Percentiles rank a stretch among this genome's conserved stretches.
These are phyloP conservation scores for Talaromyces sp. DNA, from an alignment of 2,329 filamentous ascomycete species.

Conservation along the genomic window DNA sequence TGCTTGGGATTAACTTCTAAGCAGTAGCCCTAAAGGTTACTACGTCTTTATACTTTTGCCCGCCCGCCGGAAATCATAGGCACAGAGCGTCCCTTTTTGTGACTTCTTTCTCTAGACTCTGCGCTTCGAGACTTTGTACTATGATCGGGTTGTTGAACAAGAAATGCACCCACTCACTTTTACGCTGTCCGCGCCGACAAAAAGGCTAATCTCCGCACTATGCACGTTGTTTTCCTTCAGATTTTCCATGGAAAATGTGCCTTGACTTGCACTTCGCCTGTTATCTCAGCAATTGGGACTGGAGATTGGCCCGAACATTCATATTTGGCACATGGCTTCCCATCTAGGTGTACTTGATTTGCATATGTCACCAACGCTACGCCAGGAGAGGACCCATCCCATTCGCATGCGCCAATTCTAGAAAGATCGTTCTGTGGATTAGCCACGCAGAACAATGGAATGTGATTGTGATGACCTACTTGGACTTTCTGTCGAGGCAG, in stretches of 20 bases:
- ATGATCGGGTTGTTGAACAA: background rate
- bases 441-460: background rate
- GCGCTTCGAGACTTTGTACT: background rate
- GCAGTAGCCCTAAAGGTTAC: slow-evolving; percentile 14
- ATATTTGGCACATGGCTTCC: slow-evolving; percentile 14
- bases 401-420: slow-evolving; percentile 15
- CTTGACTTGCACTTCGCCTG: slow-evolving; percentile 2
- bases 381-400: slow-evolving; percentile 1
- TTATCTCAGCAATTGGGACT: background rate
- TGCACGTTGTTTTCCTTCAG: background rate
- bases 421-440: slow-evolving; percentile 2
- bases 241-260: slow-evolving; percentile 7
- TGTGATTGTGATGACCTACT: slow-evolving; percentile 4
- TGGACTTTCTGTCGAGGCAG: slow-evolving; percentile 12
- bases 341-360: slow-evolving; percentile 8
- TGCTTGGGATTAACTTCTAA: slow-evolving; percentile 17
- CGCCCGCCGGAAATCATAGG: slow-evolving; percentile 13
- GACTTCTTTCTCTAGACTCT: slow-evolving; percentile 12
- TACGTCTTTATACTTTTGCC: slow-evolving; percentile 2
- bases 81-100: slow-evolving; percentile 14
- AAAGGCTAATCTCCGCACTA: slow-evolving; percentile 15
- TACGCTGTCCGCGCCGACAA: slow-evolving; percentile 14
- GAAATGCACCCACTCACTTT: slow-evolving; percentile 11
- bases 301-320: slow-evolving; percentile 10
- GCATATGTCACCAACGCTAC: slow-evolving; percentile 19